Percentiles rank a stretch among this genome's conserved stretches.
Conservation (phyloP, 2,329 filamentous ascomycete genomes). For the Aureobasidium sp. region DNA sequence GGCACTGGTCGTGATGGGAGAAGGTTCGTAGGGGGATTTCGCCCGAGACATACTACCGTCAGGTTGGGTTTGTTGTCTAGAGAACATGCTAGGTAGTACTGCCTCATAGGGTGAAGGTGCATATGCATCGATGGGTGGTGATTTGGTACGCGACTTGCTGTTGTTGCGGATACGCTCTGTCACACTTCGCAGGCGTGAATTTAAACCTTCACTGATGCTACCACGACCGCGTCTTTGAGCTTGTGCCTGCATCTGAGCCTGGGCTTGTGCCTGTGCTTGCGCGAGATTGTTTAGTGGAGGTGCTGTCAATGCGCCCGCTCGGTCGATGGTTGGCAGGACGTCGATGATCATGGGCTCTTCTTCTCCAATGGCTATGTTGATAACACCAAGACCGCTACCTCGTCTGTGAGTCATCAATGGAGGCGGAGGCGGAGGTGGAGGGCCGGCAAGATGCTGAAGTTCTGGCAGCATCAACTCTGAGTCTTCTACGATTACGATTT, state of each 20-base stretch:
- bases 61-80: constrained; percentile 11
- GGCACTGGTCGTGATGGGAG: constrained; percentile 11
- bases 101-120: constrained; percentile 37
- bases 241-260: constrained; percentile 28
- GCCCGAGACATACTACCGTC: background rate
- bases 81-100: constrained; percentile 25
- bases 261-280: constrained; percentile 12
- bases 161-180: constrained; percentile 53
- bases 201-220: constrained; percentile 53
- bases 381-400: constrained; percentile 21
- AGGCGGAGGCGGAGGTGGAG: constrained; percentile 37
- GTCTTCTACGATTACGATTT: constrained; percentile 35
- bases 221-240: constrained; percentile 46
- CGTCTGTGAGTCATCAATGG: constrained; percentile 23
- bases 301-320: constrained; percentile 21
- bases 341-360: constrained; percentile 19
- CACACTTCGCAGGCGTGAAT: constrained; percentile 45
- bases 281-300: constrained; percentile 23
- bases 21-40: constrained; percentile 5
- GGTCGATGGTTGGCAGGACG: constrained; percentile 21
- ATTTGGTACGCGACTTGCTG: constrained; percentile 45
- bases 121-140: constrained; percentile 31
- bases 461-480: constrained; percentile 45
- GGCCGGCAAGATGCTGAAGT: constrained; percentile 51
- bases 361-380: constrained; percentile 41